Percentiles rank a stretch among this genome's conserved stretches.
phyloP scores from a whole-genome alignment of 1,284 basidiomycete genomes.

The Cryptococcus maquisensis region DNA sequence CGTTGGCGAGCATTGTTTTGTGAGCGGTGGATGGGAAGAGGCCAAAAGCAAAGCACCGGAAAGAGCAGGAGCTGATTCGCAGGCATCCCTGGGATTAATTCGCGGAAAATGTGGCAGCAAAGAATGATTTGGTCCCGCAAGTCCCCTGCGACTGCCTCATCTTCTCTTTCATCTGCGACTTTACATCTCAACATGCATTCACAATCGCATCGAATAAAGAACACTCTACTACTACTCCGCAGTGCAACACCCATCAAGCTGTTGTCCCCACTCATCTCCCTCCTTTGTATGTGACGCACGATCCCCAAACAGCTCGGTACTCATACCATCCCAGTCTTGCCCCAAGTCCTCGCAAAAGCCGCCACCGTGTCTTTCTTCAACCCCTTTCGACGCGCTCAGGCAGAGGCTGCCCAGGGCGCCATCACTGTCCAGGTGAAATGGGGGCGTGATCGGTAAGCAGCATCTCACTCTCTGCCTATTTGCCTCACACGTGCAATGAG shows the following conservation, averaged over 20 bases:
- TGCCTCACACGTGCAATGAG: neutral
- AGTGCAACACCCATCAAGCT: too few relatives aligned
- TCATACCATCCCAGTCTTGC: slow-evolving; percentile 17
- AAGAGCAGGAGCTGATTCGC: slow-evolving; percentile 3
- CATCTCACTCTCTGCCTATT: neutral
- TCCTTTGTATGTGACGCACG: too few relatives aligned
- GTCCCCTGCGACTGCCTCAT: too few relatives aligned
- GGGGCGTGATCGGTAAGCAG: slow-evolving; percentile 40
- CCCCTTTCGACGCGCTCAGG: slow-evolving; percentile 42
- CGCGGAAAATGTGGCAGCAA: too few relatives aligned
- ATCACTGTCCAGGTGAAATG: slow-evolving; percentile 44
- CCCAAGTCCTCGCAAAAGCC: slow-evolving; percentile 25
- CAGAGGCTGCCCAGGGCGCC: slow-evolving; percentile 36
- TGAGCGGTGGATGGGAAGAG: neutral
- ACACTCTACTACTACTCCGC: too few relatives aligned
- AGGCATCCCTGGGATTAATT: neutral
- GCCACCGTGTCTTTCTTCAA: slow-evolving; percentile 42
- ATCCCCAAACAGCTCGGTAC: too few relatives aligned
- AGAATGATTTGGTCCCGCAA: too few relatives aligned
- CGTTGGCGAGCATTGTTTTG: slow-evolving; percentile 17
- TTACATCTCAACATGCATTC: too few relatives aligned
- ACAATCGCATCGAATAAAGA: too few relatives aligned
- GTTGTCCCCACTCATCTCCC: too few relatives aligned
- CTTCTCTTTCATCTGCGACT: too few relatives aligned
- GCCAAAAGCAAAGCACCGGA: slow-evolving; percentile 1